A percentile compares a stretch with the other conserved stretches of the same genome.
These are phyloP conservation scores for Candida tallmaniae DNA, from an alignment of 805 yeast species.

Conservation along the genomic window DNA sequence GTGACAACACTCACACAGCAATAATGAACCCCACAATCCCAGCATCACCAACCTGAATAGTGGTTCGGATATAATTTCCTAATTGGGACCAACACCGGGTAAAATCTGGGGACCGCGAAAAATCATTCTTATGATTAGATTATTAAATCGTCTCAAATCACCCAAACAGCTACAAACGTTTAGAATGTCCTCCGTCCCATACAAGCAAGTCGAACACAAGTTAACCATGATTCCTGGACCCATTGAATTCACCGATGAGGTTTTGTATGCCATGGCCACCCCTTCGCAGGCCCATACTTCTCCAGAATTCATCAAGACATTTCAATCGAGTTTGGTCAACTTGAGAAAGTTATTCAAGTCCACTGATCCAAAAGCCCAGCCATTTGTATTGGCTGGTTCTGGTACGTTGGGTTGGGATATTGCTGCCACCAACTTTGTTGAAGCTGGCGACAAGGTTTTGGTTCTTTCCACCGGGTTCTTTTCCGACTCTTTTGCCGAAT, in stretches of 20 bases:
- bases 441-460: slow-evolving; percentile 63
- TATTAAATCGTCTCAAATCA: slow-evolving; percentile 4
- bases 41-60: too few species aligned
- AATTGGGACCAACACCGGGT: too few species aligned
- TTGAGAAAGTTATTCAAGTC: slow-evolving; percentile 75
- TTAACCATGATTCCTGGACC: slow-evolving; percentile 80
- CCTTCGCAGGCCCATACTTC: slow-evolving; percentile 90
- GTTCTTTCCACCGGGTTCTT: slow-evolving; percentile 90
- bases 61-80: too few species aligned
- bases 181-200: slow-evolving; percentile 30
- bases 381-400: slow-evolving; percentile 79
- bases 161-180: slow-evolving; percentile 2
- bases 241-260: slow-evolving; percentile 75
- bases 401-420: slow-evolving; percentile 97
- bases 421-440: slow-evolving; percentile 69
- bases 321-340: slow-evolving; percentile 62
- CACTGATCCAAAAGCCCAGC: slow-evolving; percentile 59
- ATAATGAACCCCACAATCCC: too few species aligned
- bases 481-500: slow-evolving; percentile 76
- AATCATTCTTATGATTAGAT: slow-evolving; percentile 7
- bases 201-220: slow-evolving; percentile 39
- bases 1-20: too few species aligned
- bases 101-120: too few species aligned
- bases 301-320: slow-evolving; percentile 72
- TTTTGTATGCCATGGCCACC: slow-evolving; percentile 72